Conservation (phyloP, 2,329 filamentous ascomycete species). For the Cladosporium sp. region DNA sequence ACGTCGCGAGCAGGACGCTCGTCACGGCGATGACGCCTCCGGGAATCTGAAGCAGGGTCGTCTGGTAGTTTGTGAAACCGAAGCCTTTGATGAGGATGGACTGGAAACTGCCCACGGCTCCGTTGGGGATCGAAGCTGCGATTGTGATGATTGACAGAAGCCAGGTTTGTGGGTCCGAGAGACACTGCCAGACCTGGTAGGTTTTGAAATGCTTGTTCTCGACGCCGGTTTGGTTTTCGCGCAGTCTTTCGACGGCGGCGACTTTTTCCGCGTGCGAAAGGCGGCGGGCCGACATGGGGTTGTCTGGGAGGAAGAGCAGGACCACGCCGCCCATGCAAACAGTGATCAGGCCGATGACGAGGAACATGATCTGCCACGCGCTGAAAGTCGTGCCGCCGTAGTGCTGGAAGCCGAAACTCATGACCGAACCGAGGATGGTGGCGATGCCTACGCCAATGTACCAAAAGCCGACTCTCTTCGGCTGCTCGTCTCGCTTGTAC, state of each 20-base stretch:
- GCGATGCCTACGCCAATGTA: slow-evolving; percentile 16
- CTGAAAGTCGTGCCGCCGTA: slow-evolving; percentile 11
- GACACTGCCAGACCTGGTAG: slow-evolving; percentile 51
- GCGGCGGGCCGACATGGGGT: slow-evolving; percentile 57
- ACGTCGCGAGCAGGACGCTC: slow-evolving; percentile 28
- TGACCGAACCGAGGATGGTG: slow-evolving; percentile 35
- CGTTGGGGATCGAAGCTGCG: slow-evolving; percentile 54
- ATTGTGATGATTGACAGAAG: slow-evolving; percentile 46
- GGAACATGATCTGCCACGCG: slow-evolving; percentile 24
- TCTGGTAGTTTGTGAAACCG: slow-evolving; percentile 53
- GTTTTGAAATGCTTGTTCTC: slow-evolving; percentile 46
- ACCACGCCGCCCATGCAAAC: slow-evolving; percentile 50
- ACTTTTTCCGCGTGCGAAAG: slow-evolving; percentile 54
- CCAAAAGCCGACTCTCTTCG: slow-evolving; percentile 15
- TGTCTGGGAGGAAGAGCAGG: slow-evolving; percentile 60
- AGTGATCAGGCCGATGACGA: slow-evolving; percentile 37
- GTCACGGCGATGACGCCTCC: slow-evolving; percentile 58
- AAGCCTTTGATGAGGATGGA: slow-evolving; percentile 56
- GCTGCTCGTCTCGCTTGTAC: slow-evolving; percentile 24
- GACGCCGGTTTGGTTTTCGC: slow-evolving; percentile 40
- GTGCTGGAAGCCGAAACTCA: slow-evolving; percentile 33
- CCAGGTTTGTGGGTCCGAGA: slow-evolving; percentile 58
- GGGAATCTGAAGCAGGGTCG: slow-evolving; percentile 58
- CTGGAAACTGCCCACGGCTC: slow-evolving; percentile 57
- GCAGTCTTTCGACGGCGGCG: slow-evolving; percentile 52